Evolutionary conservation across 371 early-diverging fungal genomes (phyloP), one percentile per base, ranked within the genome.

Genomic region (Entomophthora muscae): DNA sequence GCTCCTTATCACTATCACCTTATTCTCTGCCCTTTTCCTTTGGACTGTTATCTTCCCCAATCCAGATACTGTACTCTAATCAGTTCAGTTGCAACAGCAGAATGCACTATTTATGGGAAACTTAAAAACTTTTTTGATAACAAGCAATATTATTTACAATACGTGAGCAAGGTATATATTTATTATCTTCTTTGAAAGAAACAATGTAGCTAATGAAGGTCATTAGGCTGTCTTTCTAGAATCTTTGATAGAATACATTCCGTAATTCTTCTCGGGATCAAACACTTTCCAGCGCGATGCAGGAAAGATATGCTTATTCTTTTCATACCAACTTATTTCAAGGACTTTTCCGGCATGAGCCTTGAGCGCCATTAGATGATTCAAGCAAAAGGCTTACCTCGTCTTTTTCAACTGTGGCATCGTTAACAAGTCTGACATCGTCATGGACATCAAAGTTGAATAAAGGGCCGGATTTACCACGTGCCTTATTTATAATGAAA

Each of bases 261-360:
- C 91, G 71, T 93, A 94, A 75, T 81, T 74, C 74, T 89, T 90
- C 60, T 87, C 80, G 0, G 94, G 91, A 67, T 94, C 93, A 72
- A 88, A 95, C 5, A 88, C 76, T 71, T 95, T 94, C 91, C 94
- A 95, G 57, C 95, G 83, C 53, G 84, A 86, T 0, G 94, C 91
- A 2, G 96, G 95, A 70, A 95, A 95, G 28, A 93, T 95, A 61
- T 95, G 96, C 74, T 94, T 95, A 71, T 95, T 92, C 64, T 88
- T 83, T 68, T 95, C 95, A 66, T 95, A 95, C 90, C 95, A 95
- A 1, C 83, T 68, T 30, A 93, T 77, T 72, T 95, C 91, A 22
- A 93, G 85, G 2, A 95, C 91, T 68, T 95, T 95, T 62, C 94
- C 95, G 0, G 94, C 93, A 69, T 95, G 96, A 22, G 93, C 86